A percentile compares a stretch with the other conserved stretches of the same genome.
Evolutionary conservation across 169 alveolate species (phyloP).

Genomic region (Miamiensis avidus): DNA sequence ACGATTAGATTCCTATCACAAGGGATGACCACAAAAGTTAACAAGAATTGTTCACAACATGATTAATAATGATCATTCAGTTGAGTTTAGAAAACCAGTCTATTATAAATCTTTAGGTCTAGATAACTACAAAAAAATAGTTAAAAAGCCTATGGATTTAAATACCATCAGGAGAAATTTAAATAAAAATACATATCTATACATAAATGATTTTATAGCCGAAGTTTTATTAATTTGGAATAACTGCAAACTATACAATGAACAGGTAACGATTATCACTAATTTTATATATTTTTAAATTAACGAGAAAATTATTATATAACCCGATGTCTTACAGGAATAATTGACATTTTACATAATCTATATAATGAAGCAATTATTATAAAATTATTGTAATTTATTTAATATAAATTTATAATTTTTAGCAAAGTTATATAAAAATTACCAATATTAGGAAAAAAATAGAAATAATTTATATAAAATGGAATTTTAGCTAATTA

Average conservation of each 20-base stretch:
- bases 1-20: too few species aligned
- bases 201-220: conserved; percentile 55
- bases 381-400: too few species aligned
- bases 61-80: conserved; percentile 47
- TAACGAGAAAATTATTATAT: too few species aligned
- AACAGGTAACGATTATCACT: conserved; percentile 3
- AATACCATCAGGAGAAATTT: conserved; percentile 46
- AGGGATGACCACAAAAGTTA: not conserved
- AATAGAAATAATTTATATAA: too few species aligned
- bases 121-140: conserved; percentile 54
- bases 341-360: too few species aligned
- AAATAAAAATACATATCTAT: conserved; percentile 42
- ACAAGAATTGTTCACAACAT: conserved; percentile 38
- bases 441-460: too few species aligned
- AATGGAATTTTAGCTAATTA: too few species aligned
- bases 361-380: too few species aligned
- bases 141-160: conserved; percentile 66
- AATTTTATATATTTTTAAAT: too few species aligned
- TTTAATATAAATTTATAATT: too few species aligned
- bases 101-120: conserved; percentile 56
- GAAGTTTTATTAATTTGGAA: conserved; percentile 66
- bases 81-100: conserved; percentile 64
- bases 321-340: too few species aligned
- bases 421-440: not conserved
- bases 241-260: conserved; percentile 66